Conservation (phyloP, 768 basidiomycete genomes). For the Tulasnella sp. region DNA sequence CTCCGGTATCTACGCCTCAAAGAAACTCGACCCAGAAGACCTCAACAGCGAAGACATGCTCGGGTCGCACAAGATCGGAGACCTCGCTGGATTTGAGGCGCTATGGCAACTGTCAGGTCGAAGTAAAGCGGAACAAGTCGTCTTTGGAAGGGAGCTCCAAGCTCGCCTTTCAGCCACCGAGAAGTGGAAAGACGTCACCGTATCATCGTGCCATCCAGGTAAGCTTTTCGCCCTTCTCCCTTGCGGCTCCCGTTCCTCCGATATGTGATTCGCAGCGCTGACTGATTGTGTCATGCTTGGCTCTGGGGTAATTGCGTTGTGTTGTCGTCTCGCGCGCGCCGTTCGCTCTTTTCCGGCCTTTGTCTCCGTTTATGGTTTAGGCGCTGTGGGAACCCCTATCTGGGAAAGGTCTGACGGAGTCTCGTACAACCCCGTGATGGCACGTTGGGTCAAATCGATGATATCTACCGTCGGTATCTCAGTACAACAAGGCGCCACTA, state of each 20-base stretch:
- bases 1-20: conserved; percentile 14
- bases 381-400: conserved; percentile 6
- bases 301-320: too few species aligned
- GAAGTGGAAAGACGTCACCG: neutral
- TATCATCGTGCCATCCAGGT: conserved; percentile 15
- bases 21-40: conserved; percentile 14
- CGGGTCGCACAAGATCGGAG: neutral
- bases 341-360: neutral
- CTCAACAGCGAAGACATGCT: conserved; percentile 15
- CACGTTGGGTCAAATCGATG: neutral
- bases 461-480: conserved; percentile 7
- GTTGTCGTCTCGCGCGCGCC: too few species aligned
- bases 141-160: conserved; percentile 12
- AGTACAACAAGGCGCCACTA: conserved; percentile 12
- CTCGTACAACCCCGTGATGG: conserved; percentile 12
- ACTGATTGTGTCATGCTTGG: neutral
- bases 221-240: neutral
- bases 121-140: conserved; percentile 12
- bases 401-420: neutral
- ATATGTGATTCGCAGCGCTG: neutral
- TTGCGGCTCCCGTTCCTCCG: neutral
- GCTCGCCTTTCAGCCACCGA: neutral
- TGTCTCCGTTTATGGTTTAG: conserved; percentile 1
- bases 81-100: conserved; percentile 1
- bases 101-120: conserved; percentile 10